Evolutionary conservation across 139 green algal species (phyloP).

Genomic region (Picochlorum costavermella): DNA sequence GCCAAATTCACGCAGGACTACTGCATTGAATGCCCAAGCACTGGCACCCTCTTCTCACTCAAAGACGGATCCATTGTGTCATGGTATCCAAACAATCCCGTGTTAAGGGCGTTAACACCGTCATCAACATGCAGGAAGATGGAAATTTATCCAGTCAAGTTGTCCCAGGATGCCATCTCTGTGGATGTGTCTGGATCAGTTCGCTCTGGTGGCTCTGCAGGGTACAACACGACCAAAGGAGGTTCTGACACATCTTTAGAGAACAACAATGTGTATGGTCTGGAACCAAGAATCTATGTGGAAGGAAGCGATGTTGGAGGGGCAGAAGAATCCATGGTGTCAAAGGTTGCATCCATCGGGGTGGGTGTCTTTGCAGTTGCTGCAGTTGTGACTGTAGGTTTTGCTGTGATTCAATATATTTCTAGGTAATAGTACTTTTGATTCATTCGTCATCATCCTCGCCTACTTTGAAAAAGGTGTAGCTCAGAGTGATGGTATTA

Average conservation of each 20-base stretch:
- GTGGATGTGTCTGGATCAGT: slow-evolving; percentile 45
- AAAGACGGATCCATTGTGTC: slow-evolving; percentile 80
- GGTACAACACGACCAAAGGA: slow-evolving; percentile 25
- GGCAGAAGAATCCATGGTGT: slow-evolving; percentile 18
- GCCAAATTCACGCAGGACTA: slow-evolving; percentile 93
- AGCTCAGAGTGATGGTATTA: slow-evolving; percentile 81
- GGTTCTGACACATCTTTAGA: slow-evolving; percentile 76
- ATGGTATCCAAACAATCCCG: slow-evolving; percentile 91
- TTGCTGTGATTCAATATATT: slow-evolving; percentile 15
- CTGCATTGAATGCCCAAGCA: slow-evolving; percentile 87
- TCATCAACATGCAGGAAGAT: slow-evolving; percentile 45
- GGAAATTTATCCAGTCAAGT: slow-evolving; percentile 78
- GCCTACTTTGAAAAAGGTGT: slow-evolving; percentile 87
- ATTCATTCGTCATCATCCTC: slow-evolving; percentile 20
- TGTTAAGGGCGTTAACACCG: slow-evolving; percentile 76
- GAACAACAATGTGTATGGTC: slow-evolving; percentile 91
- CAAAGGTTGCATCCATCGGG: slow-evolving; percentile 14
- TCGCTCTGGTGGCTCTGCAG: not conserved
- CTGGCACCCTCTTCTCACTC: slow-evolving; percentile 77
- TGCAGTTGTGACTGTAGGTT: slow-evolving; percentile 5
- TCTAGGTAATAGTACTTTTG: slow-evolving; percentile 1
- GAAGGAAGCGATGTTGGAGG: slow-evolving; percentile 41
- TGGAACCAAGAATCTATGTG: slow-evolving; percentile 80
- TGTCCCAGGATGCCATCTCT: slow-evolving; percentile 57
- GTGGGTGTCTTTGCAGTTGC: slow-evolving; percentile 14